Evolutionary conservation across 2,329 filamentous ascomycete genomes (phyloP).

Genomic region (Trichoderma sp.): DNA sequence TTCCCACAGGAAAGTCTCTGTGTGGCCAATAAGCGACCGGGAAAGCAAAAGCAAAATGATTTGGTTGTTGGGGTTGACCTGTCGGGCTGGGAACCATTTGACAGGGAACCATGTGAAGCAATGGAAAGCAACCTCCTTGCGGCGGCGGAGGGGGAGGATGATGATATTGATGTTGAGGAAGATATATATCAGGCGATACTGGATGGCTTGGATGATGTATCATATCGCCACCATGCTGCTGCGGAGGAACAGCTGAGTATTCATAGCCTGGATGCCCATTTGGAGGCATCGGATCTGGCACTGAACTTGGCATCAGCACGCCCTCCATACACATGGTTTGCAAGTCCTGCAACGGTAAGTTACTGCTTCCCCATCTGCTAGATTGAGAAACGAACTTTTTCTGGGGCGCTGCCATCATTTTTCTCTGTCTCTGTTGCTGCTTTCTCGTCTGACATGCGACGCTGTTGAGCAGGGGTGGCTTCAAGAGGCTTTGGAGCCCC

Average conservation of each 20-base stretch:
- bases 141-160: neutral
- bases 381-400: neutral
- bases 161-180: neutral
- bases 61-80: neutral
- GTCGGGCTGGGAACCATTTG: neutral
- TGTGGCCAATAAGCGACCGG: neutral
- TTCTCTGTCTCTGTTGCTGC: neutral
- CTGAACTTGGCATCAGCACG: neutral
- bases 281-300: neutral
- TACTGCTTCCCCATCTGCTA: neutral
- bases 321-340: neutral
- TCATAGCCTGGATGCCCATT: neutral
- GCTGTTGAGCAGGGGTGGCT: neutral
- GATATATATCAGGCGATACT: neutral
- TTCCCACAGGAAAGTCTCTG: neutral
- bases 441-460: neutral
- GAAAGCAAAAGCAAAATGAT: neutral
- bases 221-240: neutral
- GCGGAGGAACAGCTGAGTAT: neutral
- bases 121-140: constrained; percentile 1
- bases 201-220: constrained; percentile 1
- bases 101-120: constrained; percentile 1
- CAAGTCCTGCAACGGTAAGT: constrained; percentile 5
- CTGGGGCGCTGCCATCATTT: neutral
- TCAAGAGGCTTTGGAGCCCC: neutral